Evolutionary conservation across 2,329 filamentous ascomycete species (phyloP).

Genomic region (Ophiostoma triangulosporum): DNA sequence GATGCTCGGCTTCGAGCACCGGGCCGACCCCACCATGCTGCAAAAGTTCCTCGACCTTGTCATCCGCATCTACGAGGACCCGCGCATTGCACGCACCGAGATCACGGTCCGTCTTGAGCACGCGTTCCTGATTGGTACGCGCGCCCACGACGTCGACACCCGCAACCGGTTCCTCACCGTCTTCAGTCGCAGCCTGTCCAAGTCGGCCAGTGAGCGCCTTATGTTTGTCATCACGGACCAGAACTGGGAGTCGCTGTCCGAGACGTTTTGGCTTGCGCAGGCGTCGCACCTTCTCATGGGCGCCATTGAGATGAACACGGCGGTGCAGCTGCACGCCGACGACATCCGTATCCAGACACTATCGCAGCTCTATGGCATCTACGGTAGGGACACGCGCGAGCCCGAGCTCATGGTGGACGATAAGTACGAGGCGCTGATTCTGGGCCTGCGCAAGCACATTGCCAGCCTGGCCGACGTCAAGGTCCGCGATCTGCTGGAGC

Average conservation of each 20-base stretch:
- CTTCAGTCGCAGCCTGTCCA: conserved; percentile 89
- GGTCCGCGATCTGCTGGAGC: conserved; percentile 77
- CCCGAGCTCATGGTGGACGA: conserved; percentile 65
- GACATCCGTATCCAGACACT: conserved; percentile 71
- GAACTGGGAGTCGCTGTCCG: conserved; percentile 90
- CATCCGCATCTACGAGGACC: conserved; percentile 95
- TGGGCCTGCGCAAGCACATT: conserved; percentile 70
- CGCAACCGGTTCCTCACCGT: conserved; percentile 93
- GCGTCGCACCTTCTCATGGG: conserved; percentile 87
- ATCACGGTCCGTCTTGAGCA: conserved; percentile 95
- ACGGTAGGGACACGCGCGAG: conserved; percentile 53
- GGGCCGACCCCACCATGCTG: conserved; percentile 69
- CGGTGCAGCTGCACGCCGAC: conserved; percentile 63
- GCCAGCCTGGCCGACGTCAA: conserved; percentile 73
- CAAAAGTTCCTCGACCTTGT: conserved; percentile 92
- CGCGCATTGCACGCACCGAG: conserved; percentile 87
- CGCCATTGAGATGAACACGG: conserved; percentile 72
- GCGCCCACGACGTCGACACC: conserved; percentile 91
- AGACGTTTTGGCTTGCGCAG: conserved; percentile 95
- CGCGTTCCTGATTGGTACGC: conserved; percentile 88
- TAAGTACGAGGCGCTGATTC: conserved; percentile 66
- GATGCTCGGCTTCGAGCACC: conserved; percentile 90
- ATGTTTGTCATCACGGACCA: conserved; percentile 82
- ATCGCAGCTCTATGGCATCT: conserved; percentile 59
- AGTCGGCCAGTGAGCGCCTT: conserved; percentile 75